A percentile compares a stretch with the other conserved stretches of the same genome.
Evolutionary conservation across 2,329 filamentous ascomycete genomes (phyloP).

Genomic region (Aspergillus jensenii): DNA sequence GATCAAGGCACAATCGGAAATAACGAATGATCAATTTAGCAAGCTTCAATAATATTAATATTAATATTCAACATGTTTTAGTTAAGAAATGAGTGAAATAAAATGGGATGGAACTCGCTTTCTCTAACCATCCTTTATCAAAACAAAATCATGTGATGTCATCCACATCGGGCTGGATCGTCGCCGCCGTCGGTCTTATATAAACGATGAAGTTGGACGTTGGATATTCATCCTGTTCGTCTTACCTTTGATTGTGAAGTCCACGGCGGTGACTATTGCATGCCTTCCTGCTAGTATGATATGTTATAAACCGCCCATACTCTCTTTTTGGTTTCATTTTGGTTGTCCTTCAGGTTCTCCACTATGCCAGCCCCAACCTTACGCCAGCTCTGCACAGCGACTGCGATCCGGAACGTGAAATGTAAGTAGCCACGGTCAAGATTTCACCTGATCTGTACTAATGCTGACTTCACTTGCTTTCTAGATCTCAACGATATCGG

Average conservation of each 20-base stretch:
- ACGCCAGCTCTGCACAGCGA: constrained; percentile 34
- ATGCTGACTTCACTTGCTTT: constrained; percentile 5
- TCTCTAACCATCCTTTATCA: background rate
- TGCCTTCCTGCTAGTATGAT: constrained; percentile 8
- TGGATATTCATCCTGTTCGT: background rate
- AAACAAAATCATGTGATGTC: constrained; percentile 22
- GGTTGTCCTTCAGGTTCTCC: constrained; percentile 11
- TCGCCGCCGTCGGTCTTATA: constrained; percentile 7
- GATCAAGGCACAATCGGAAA: too few relatives aligned
- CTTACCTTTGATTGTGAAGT: background rate
- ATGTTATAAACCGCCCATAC: constrained; percentile 15
- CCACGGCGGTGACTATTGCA: constrained; percentile 6
- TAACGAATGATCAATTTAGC: too few relatives aligned
- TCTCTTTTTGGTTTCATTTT: constrained; percentile 21
- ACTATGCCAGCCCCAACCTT: constrained; percentile 38
- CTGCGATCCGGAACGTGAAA: constrained; percentile 39
- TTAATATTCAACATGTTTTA: too few relatives aligned
- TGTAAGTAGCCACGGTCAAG: constrained; percentile 24
- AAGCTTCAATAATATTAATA: too few relatives aligned
- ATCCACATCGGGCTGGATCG: constrained; percentile 13
- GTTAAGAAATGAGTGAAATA: too few relatives aligned
- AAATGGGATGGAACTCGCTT: too few relatives aligned
- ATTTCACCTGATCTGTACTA: background rate
- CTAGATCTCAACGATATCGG: constrained; percentile 68
- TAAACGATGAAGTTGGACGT: background rate